Conservation (phyloP, 306 rosid genomes). For the Herpetospermum pedunculosum region DNA sequence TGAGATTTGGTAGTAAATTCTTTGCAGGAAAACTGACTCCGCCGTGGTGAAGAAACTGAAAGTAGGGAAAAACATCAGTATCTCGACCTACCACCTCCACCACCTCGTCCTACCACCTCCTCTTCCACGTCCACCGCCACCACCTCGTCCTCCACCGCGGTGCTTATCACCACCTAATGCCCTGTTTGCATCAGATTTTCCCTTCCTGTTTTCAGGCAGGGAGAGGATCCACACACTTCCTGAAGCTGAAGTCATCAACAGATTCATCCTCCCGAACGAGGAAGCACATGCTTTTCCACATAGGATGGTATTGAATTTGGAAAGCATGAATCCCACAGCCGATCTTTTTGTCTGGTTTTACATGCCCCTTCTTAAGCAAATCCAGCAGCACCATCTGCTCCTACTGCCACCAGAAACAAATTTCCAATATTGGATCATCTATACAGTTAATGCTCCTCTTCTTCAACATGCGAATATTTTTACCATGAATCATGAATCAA, state of each 20-base stretch:
- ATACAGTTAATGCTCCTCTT: too few relatives aligned
- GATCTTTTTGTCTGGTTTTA: slow-evolving; percentile 45
- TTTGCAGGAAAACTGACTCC: too few relatives aligned
- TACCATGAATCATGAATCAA: too few relatives aligned
- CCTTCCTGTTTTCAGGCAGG: slow-evolving; percentile 63
- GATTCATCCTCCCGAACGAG: slow-evolving; percentile 56
- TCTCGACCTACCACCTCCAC: slow-evolving; percentile 39
- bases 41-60: too few relatives aligned
- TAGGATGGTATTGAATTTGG: slow-evolving; percentile 62
- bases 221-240: slow-evolving; percentile 79
- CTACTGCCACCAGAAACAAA: slow-evolving; percentile 45
- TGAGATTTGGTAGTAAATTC: too few relatives aligned
- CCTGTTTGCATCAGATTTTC: slow-evolving; percentile 35
- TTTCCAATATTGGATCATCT: not conserved
- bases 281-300: slow-evolving; percentile 73
- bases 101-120: too few relatives aligned
- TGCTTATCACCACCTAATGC: slow-evolving; percentile 44
- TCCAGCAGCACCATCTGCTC: slow-evolving; percentile 55
- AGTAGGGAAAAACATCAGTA: slow-evolving; percentile 33
- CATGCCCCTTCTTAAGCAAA: slow-evolving; percentile 62
- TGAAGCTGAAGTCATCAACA: slow-evolving; percentile 74
- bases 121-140: slow-evolving; percentile 47
- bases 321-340: slow-evolving; percentile 42
- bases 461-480: too few relatives aligned
- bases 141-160: slow-evolving; percentile 42